These are phyloP conservation scores for Ceratobasidium theobromae DNA, from an alignment of 1,284 basidiomycete genomes.

Conservation along the genomic window DNA sequence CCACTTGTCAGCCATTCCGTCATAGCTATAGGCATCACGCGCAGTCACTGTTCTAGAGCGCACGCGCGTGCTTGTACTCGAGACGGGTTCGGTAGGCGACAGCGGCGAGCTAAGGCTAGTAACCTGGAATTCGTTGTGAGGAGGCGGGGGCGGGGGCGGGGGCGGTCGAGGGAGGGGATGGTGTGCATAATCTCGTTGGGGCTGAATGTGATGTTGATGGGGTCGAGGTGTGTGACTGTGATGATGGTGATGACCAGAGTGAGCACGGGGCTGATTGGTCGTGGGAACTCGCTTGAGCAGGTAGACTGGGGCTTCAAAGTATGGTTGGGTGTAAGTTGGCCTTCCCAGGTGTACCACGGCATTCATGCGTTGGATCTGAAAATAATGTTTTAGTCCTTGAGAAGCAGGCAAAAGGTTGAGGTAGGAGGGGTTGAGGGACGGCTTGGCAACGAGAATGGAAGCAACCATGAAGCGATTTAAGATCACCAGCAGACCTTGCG, in stretches of 20 bases:
- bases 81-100: slow-evolving; percentile 31
- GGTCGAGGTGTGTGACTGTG: neutral
- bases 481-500: no score
- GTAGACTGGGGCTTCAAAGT: slow-evolving; percentile 28
- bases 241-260: neutral
- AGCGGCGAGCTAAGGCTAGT: slow-evolving; percentile 5
- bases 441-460: no score
- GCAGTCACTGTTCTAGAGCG: slow-evolving; percentile 31
- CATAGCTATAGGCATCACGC: slow-evolving; percentile 22
- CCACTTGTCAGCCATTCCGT: slow-evolving; percentile 14
- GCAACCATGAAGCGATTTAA: no score
- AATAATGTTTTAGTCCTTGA: no score
- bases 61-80: slow-evolving; percentile 28
- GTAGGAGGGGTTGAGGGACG: neutral
- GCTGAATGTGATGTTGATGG: slow-evolving; percentile 17
- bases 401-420: no score
- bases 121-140: neutral
- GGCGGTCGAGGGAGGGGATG: neutral
- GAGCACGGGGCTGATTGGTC: slow-evolving; percentile 16
- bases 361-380: slow-evolving; percentile 21
- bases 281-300: slow-evolving; percentile 25
- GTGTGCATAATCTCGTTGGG: neutral
- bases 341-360: neutral
- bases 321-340: slow-evolving; percentile 20
- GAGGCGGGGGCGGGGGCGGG: neutral